Percentiles rank a stretch among this genome's conserved stretches.
Evolutionary conservation across 1,284 basidiomycete species (phyloP).

Genomic region (Chalciporus piperatoides): DNA sequence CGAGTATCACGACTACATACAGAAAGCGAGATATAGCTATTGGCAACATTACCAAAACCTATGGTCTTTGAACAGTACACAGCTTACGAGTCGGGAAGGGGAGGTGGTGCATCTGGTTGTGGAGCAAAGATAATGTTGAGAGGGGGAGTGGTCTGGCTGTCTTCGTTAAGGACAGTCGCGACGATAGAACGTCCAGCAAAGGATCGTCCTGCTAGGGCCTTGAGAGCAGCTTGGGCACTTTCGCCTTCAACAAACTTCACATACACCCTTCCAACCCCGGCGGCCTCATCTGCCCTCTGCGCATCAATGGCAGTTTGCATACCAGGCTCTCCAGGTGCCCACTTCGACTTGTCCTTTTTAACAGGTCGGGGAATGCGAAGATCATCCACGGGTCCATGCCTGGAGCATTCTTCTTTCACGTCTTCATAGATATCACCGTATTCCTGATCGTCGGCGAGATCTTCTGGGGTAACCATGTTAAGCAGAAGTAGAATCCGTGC

Average conservation of each 20-base stretch:
- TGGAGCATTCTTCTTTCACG: constrained; percentile 87
- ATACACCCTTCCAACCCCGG: constrained; percentile 92
- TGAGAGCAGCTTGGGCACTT: constrained; percentile 69
- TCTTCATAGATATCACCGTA: constrained; percentile 95
- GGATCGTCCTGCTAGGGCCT: constrained; percentile 83
- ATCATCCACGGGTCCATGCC: constrained; percentile 81
- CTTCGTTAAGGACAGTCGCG: constrained; percentile 73
- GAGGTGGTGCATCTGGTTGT: constrained; percentile 75
- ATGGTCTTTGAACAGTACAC: background rate
- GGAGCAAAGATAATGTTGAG: constrained; percentile 76
- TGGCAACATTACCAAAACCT: constrained; percentile 12
- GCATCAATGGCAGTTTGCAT: constrained; percentile 64
- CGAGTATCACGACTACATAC: constrained; percentile 23
- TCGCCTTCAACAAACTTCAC: constrained; percentile 72
- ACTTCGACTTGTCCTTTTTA: constrained; percentile 80
- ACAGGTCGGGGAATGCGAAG: constrained; percentile 86
- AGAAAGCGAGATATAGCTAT: constrained; percentile 18
- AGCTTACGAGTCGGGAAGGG: constrained; percentile 46
- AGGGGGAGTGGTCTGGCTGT: constrained; percentile 78
- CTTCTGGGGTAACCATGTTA: constrained; percentile 98
- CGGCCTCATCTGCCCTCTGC: constrained; percentile 73
- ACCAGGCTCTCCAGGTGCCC: constrained; percentile 62
- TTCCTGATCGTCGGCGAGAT: constrained; percentile 87
- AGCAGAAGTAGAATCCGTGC: constrained; percentile 92
- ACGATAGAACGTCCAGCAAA: constrained; percentile 91